Conservation (phyloP, 345 rosid genomes). For the Linum trigynum region DNA sequence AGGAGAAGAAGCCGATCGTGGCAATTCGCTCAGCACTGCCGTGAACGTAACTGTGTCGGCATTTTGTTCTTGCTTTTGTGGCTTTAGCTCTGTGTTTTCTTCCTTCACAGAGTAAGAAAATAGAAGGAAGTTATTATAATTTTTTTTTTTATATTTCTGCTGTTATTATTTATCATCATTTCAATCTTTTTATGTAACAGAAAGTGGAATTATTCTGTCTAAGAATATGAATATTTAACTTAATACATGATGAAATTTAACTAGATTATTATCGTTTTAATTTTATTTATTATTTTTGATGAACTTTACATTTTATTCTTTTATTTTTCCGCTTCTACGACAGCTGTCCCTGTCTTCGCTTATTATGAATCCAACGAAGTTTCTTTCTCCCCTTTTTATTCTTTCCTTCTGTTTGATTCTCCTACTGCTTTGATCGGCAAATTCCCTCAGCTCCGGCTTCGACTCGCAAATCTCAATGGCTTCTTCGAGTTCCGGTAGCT, state of each 20-base stretch:
- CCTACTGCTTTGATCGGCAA: background rate
- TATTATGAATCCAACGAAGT: conserved; percentile 3
- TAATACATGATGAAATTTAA: background rate
- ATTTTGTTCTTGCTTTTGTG: too few relatives aligned
- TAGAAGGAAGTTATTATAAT: too few relatives aligned
- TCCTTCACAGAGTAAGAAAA: too few relatives aligned
- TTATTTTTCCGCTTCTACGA: background rate
- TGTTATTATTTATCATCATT: too few relatives aligned
- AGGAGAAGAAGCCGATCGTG: background rate
- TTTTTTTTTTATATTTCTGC: too few relatives aligned
- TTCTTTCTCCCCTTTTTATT: conserved; percentile 1
- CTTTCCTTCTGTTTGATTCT: background rate
- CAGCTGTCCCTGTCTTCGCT: conserved; percentile 3
- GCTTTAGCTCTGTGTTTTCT: too few relatives aligned
- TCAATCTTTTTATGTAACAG: too few relatives aligned
- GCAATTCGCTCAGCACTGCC: background rate
- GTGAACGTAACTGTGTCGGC: too few relatives aligned
- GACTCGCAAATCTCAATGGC: conserved; percentile 36
- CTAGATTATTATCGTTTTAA: too few relatives aligned
- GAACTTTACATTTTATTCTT: background rate
- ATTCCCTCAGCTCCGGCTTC: background rate
- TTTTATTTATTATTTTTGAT: too few relatives aligned
- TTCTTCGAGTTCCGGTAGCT: conserved; percentile 62
- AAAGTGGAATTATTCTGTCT: too few relatives aligned
- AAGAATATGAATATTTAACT: too few relatives aligned